Evolutionary conservation across 108 stramenopile genomes (phyloP).

Genomic region (Nannochloropsis gaditana): DNA sequence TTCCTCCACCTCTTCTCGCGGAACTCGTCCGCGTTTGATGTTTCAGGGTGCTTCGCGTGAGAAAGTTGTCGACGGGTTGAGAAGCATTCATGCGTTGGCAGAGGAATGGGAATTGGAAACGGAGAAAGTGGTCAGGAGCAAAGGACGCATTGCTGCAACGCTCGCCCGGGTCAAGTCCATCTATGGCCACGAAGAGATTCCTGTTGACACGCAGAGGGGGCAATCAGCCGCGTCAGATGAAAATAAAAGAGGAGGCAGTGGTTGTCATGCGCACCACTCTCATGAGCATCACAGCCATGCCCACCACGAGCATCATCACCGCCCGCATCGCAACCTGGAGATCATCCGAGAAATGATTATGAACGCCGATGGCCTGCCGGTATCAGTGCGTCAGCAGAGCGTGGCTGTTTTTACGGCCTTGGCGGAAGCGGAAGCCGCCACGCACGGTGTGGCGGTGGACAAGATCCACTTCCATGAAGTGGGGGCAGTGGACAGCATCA

Average conservation of each 20-base stretch:
- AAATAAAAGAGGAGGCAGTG: conserved; percentile 34
- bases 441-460: conserved; percentile 68
- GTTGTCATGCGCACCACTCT: conserved; percentile 23
- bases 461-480: conserved; percentile 90
- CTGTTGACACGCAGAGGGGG: background rate
- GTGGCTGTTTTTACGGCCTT: conserved; percentile 69
- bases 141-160: conserved; percentile 40
- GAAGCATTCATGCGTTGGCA: conserved; percentile 21
- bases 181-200: conserved; percentile 26
- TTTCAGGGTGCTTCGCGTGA: conserved; percentile 36
- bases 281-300: conserved; percentile 21
- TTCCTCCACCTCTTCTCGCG: background rate
- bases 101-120: conserved; percentile 34
- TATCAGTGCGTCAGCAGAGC: conserved; percentile 61
- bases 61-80: conserved; percentile 22
- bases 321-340: conserved; percentile 70
- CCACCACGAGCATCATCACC: conserved; percentile 47
- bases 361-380: conserved; percentile 59
- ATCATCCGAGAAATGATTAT: conserved; percentile 66
- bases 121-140: background rate
- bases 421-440: conserved; percentile 74
- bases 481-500: conserved; percentile 79
- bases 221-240: background rate
- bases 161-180: conserved; percentile 31
- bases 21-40: background rate